Conservation (phyloP, 2,329 filamentous ascomycete genomes). For the Thelonectria discophora region DNA sequence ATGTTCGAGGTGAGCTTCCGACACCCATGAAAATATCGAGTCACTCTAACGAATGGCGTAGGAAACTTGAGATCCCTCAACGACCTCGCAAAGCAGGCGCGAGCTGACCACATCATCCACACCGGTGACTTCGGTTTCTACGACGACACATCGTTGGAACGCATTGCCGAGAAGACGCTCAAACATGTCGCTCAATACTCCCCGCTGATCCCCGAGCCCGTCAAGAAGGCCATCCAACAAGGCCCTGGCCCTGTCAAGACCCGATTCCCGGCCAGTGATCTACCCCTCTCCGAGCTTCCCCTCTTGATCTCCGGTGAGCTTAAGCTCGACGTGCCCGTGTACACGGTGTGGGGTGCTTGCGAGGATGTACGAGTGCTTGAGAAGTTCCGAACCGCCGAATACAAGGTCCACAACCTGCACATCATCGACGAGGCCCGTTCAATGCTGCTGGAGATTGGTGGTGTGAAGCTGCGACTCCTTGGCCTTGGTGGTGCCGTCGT, state of each 20-base stretch:
- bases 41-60: conserved; percentile 51
- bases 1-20: conserved; percentile 69
- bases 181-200: conserved; percentile 99
- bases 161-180: conserved; percentile 98
- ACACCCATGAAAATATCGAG: not conserved
- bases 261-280: conserved; percentile 80
- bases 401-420: conserved; percentile 96
- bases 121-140: conserved; percentile 99
- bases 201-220: conserved; percentile 83
- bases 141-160: conserved; percentile 92
- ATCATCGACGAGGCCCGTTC: conserved; percentile 99
- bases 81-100: conserved; percentile 92
- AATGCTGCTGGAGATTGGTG: conserved; percentile 91
- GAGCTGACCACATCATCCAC: conserved; percentile 97
- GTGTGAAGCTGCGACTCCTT: conserved; percentile 92
- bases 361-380: conserved; percentile 98
- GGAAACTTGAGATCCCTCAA: conserved; percentile 96
- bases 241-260: conserved; percentile 82
- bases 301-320: conserved; percentile 87
- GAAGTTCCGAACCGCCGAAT: conserved; percentile 96
- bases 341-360: conserved; percentile 98
- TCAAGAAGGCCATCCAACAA: conserved; percentile 73
- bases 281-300: conserved; percentile 91
- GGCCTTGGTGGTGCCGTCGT: conserved; percentile 96
- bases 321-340: conserved; percentile 94